Percentiles rank a stretch among this genome's conserved stretches.
phyloP scores from a whole-genome alignment of 352 stramenopile genomes.

The Pilasporangium apinafurcum region DNA sequence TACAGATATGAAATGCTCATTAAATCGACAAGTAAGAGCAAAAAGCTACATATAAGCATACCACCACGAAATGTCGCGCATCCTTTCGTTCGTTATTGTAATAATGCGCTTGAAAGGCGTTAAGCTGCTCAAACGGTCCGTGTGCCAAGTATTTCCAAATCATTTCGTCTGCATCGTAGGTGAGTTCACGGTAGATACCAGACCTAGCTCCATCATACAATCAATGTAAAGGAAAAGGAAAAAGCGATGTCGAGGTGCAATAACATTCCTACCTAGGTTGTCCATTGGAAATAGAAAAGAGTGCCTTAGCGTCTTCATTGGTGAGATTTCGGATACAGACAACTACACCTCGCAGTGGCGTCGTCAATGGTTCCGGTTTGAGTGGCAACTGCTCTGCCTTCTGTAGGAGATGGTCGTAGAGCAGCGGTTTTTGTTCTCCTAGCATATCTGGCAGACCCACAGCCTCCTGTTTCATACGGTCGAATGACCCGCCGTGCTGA shows the following conservation, averaged over 20 bases:
- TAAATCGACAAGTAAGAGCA: neutral
- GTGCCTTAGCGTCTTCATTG: neutral
- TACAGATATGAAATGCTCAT: slow-evolving; percentile 7
- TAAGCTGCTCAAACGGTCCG: slow-evolving; percentile 41
- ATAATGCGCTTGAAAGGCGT: slow-evolving; percentile 27
- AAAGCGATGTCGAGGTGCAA: no score
- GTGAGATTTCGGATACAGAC: slow-evolving; percentile 48
- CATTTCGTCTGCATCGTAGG: slow-evolving; percentile 70
- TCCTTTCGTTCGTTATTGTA: slow-evolving; percentile 23
- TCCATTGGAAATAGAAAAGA: slow-evolving; percentile 51
- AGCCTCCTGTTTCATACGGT: slow-evolving; percentile 79
- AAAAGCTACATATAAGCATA: slow-evolving; percentile 7
- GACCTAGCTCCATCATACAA: slow-evolving; percentile 12
- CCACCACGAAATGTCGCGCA: slow-evolving; percentile 56
- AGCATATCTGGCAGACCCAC: slow-evolving; percentile 48
- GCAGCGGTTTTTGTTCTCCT: slow-evolving; percentile 68
- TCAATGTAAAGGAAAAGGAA: no score
- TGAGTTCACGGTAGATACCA: slow-evolving; percentile 56
- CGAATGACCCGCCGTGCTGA: slow-evolving; percentile 78
- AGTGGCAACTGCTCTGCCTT: slow-evolving; percentile 20
- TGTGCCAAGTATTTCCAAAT: slow-evolving; percentile 69
- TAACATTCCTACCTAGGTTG: slow-evolving; percentile 17
- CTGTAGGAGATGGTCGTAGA: slow-evolving; percentile 85
- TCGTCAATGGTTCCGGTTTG: slow-evolving; percentile 28
- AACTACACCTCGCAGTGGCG: slow-evolving; percentile 22